Evolutionary conservation across 768 basidiomycete genomes (phyloP), one percentile per base, ranked within the genome.

Genomic region (Pleurotus cornucopiae): DNA sequence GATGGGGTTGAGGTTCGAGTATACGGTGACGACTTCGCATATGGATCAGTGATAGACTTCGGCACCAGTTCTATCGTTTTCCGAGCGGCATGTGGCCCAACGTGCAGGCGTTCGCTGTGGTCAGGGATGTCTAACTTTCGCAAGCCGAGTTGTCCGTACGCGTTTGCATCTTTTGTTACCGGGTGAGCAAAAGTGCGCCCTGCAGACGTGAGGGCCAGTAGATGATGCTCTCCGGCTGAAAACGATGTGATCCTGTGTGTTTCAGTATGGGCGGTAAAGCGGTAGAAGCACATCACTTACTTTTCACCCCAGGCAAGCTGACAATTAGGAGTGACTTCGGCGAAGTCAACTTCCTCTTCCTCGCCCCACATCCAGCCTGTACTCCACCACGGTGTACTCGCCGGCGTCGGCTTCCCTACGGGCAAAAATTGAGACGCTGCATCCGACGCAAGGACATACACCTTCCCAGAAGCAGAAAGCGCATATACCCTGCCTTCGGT

Each of bases 141-240:
- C 61, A 89, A 77, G 5, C 94, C 94, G 6, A 98, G 83, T 66
- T 97, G 94, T 1, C 91, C 89, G 65, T 85, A 82, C 1, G 79
- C 72, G 69, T 98, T 98, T 25, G 89, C 94, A 6, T 78, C 67
- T 60, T 83, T 82, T 60, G 81, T 82, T 43, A 91, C 75, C 0
- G 94, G 91, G 63, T 91, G 83, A 2, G 85, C 81, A 66, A 89
- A 94, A 4, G 88, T 80, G 46, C 91, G 86, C 2, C 93, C 93
- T 26, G 73, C 74, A 7, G 84, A 86, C 6, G 88, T 88, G 40
- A 88, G 67, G 3, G 83, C 87, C n/a, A 90, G 78, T 7, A 90
- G 71, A 64, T 90, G 88, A 64, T 86, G 81, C 12, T 73, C 68
- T 12, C 94, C 94, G 2, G 88, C 81, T 3, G 85, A 80, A 20